These are phyloP conservation scores for Suillus subaureus DNA, from an alignment of 768 basidiomycete genomes.

Conservation along the genomic window DNA sequence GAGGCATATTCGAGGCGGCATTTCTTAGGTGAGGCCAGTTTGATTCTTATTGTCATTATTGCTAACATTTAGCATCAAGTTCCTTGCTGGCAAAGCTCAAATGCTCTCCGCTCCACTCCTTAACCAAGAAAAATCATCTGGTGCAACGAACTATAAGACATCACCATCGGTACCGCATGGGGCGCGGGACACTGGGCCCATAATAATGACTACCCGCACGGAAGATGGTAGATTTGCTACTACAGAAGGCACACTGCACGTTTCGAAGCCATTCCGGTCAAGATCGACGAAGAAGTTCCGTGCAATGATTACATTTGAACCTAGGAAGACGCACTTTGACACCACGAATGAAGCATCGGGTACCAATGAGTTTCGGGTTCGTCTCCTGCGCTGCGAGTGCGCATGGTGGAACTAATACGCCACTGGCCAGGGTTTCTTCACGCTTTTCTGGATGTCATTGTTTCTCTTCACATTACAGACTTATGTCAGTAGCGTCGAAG, in stretches of 20 bases:
- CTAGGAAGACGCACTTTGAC: conserved; percentile 86
- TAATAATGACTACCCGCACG: conserved; percentile 10
- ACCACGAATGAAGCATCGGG: conserved; percentile 72
- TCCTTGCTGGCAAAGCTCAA: background rate
- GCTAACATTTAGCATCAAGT: background rate
- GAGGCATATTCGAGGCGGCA: background rate
- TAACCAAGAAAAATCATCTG: background rate
- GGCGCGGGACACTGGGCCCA: background rate
- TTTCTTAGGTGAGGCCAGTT: background rate
- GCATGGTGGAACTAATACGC: conserved; percentile 1
- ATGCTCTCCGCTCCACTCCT: conserved; percentile 1
- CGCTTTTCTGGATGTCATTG: conserved; percentile 91
- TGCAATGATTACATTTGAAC: conserved; percentile 83
- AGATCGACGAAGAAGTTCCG: conserved; percentile 74
- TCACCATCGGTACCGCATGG: background rate
- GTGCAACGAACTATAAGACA: conserved; percentile 11
- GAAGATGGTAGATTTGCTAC: conserved; percentile 44
- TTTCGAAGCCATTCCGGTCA: conserved; percentile 77
- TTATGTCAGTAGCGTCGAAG: conserved; percentile 75
- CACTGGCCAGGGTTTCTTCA: conserved; percentile 81
- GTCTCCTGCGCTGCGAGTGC: background rate
- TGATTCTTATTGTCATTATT: background rate
- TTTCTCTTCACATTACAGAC: conserved; percentile 81
- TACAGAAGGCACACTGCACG: conserved; percentile 66
- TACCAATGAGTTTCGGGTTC: conserved; percentile 83